These are phyloP conservation scores for Thozetella sp. DNA, from an alignment of 495 filamentous ascomycete genomes.

Conservation along the genomic window DNA sequence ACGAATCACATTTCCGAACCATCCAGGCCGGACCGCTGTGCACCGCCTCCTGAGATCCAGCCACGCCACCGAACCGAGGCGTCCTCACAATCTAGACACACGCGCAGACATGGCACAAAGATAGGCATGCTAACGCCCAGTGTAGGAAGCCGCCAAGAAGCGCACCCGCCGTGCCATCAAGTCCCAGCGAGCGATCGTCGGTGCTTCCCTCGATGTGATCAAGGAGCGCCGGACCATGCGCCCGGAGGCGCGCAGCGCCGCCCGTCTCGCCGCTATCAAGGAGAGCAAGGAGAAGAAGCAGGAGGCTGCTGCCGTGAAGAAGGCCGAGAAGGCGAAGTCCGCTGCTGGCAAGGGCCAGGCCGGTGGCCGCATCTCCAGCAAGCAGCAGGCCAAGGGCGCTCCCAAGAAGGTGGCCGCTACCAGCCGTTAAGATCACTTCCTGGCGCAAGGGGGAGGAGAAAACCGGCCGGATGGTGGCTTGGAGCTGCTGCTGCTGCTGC, in stretches of 20 bases:
- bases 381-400: slow-evolving; percentile 95
- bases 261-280: slow-evolving; percentile 88
- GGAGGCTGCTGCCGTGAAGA: slow-evolving; percentile 85
- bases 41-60: slow-evolving; percentile 7
- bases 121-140: slow-evolving; percentile 42
- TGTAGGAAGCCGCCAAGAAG: slow-evolving; percentile 99
- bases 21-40: slow-evolving; percentile 5
- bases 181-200: slow-evolving; percentile 97
- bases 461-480: not conserved
- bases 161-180: slow-evolving; percentile 98
- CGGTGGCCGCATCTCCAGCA: slow-evolving; percentile 75
- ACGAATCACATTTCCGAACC: slow-evolving; percentile 41
- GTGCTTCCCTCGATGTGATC: slow-evolving; percentile 98
- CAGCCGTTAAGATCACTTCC: slow-evolving; percentile 70
- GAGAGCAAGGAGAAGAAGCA: slow-evolving; percentile 97
- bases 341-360: slow-evolving; percentile 72
- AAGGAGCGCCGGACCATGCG: slow-evolving; percentile 95
- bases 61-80: too few species aligned
- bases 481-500: not conserved
- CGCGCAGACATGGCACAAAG: not conserved
- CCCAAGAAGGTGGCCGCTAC: slow-evolving; percentile 83
- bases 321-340: slow-evolving; percentile 98
- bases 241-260: slow-evolving; percentile 92
- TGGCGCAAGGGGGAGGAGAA: not conserved
- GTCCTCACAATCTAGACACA: not conserved